A percentile compares a stretch with the other conserved stretches of the same genome.
Evolutionary conservation across 2,329 filamentous ascomycete genomes (phyloP).

Genomic region (Lachnellula hyalina): DNA sequence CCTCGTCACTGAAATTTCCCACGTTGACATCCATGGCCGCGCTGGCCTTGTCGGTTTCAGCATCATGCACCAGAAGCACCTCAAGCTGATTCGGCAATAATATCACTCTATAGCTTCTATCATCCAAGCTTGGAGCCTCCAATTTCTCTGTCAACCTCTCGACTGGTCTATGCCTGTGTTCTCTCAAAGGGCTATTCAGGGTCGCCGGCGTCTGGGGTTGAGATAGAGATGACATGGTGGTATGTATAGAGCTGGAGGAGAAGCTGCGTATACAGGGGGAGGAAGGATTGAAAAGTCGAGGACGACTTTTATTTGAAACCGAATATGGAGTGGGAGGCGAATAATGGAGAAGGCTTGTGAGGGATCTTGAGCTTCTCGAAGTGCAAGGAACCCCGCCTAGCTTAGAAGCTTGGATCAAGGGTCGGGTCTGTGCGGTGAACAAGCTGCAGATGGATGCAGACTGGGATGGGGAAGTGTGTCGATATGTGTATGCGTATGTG

Average conservation of each 20-base stretch:
- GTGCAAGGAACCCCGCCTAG: slow-evolving; percentile 3
- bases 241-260: slow-evolving; percentile 8
- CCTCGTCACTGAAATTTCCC: slow-evolving; percentile 87
- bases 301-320: slow-evolving; percentile 2
- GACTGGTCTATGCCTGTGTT: slow-evolving; percentile 29
- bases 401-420: neutral
- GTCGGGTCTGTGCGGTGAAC: slow-evolving; percentile 11
- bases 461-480: neutral
- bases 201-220: slow-evolving; percentile 28
- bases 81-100: slow-evolving; percentile 84
- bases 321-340: neutral
- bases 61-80: slow-evolving; percentile 86
- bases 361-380: neutral
- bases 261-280: slow-evolving; percentile 6
- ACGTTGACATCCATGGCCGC: slow-evolving; percentile 94
- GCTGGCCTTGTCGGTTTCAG: slow-evolving; percentile 93
- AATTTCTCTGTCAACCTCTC: slow-evolving; percentile 59
- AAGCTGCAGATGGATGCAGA: slow-evolving; percentile 1
- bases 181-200: slow-evolving; percentile 26
- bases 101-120: slow-evolving; percentile 83
- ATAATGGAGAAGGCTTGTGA: neutral
- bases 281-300: neutral
- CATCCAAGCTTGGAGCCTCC: slow-evolving; percentile 79
- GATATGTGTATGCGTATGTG: neutral
- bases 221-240: slow-evolving; percentile 29